These are phyloP conservation scores for Poa annua DNA, from an alignment of 176 grass and related monocot species.

Conservation along the genomic window DNA sequence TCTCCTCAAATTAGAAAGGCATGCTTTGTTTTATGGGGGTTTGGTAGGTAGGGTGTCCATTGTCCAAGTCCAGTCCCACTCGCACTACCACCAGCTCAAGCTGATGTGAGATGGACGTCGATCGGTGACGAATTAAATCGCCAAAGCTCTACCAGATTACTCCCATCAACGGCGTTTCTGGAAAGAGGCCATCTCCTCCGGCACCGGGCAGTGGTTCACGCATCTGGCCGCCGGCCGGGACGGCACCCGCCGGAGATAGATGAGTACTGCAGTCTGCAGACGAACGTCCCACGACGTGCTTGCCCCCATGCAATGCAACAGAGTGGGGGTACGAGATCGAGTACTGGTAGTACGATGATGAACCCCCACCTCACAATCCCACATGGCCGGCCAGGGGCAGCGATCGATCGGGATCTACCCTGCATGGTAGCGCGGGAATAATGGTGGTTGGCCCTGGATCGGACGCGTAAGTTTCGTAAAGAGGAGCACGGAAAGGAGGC, in stretches of 20 bases:
- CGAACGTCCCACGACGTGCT: too few species aligned
- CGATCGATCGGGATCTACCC: slow-evolving; percentile 20
- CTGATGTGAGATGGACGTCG: neutral
- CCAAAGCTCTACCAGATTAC: neutral
- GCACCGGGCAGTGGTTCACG: neutral
- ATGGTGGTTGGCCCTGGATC: neutral
- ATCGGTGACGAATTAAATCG: neutral
- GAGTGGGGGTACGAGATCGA: slow-evolving; percentile 18
- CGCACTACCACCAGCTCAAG: neutral
- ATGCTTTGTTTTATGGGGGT: neutral
- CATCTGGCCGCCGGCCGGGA: too few species aligned
- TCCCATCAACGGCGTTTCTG: neutral
- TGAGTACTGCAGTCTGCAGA: too few species aligned
- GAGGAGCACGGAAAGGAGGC: neutral
- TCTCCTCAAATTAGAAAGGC: slow-evolving; percentile 17
- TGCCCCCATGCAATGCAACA: neutral
- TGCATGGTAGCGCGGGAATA: slow-evolving; percentile 14
- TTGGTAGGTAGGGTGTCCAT: neutral
- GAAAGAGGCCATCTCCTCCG: neutral
- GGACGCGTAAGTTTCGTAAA: slow-evolving; percentile 17
- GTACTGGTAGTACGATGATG: neutral
- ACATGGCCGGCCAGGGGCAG: slow-evolving; percentile 23
- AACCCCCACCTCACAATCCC: slow-evolving; percentile 19
- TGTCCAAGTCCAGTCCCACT: slow-evolving; percentile 1
- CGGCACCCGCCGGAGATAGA: neutral